Evolutionary conservation across 768 basidiomycete genomes (phyloP).

Genomic region (Lentinula aciculospora): DNA sequence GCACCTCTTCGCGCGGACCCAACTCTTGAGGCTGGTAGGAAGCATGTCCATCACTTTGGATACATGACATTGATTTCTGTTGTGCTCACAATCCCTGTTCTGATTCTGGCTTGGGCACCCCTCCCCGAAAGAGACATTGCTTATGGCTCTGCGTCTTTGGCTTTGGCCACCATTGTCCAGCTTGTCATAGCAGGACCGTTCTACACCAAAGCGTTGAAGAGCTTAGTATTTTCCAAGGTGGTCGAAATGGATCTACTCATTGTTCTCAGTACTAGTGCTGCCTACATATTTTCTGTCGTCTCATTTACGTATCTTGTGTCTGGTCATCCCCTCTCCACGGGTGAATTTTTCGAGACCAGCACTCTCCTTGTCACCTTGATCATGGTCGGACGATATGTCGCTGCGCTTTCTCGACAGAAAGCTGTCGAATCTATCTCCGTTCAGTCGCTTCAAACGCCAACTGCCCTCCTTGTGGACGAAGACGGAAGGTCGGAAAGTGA

Average conservation of each 20-base stretch:
- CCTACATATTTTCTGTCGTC: constrained; percentile 35
- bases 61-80: constrained; percentile 1
- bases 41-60: too few relatives aligned
- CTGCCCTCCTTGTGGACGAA: constrained; percentile 23
- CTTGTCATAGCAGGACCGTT: constrained; percentile 26
- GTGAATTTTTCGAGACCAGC: constrained; percentile 37
- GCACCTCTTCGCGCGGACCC: too few relatives aligned
- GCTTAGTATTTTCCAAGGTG: constrained; percentile 27
- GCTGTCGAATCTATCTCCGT: constrained; percentile 27
- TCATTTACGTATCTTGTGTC: constrained; percentile 27
- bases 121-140: constrained; percentile 24
- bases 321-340: constrained; percentile 20
- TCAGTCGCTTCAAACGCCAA: constrained; percentile 24
- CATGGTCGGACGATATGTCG: constrained; percentile 31
- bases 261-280: constrained; percentile 29
- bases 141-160: constrained; percentile 30
- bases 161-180: constrained; percentile 33
- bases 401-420: constrained; percentile 28
- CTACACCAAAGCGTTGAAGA: constrained; percentile 26
- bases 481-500: too few relatives aligned
- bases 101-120: constrained; percentile 36
- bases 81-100: constrained; percentile 32
- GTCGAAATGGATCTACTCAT: constrained; percentile 35
- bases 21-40: too few relatives aligned
- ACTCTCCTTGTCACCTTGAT: constrained; percentile 36